Conservation (phyloP, 2,329 filamentous ascomycete species). For the Waltergamsia citrina region DNA sequence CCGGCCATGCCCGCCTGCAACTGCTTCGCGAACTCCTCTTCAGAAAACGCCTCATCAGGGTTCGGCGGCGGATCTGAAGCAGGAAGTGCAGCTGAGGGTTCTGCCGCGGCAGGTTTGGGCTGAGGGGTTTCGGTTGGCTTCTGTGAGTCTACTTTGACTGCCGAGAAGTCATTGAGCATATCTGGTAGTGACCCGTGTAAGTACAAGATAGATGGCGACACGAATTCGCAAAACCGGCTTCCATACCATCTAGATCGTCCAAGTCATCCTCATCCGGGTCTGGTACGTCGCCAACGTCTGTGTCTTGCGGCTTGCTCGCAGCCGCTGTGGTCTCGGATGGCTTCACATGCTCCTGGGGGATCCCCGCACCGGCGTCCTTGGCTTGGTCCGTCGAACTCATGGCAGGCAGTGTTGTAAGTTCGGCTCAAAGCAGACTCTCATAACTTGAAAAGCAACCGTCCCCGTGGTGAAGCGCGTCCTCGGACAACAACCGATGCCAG, state of each 20-base stretch:
- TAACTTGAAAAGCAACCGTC: no score
- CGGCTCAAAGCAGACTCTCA: no score
- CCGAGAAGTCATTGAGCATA: slow-evolving; percentile 84
- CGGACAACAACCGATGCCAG: no score
- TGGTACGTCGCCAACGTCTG: slow-evolving; percentile 48
- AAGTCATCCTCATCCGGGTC: slow-evolving; percentile 91
- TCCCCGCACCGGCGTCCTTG: slow-evolving; percentile 2
- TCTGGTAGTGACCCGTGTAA: slow-evolving; percentile 42
- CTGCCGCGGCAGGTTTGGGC: slow-evolving; percentile 15
- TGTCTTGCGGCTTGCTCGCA: slow-evolving; percentile 7
- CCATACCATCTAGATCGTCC: slow-evolving; percentile 78
- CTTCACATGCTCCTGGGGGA: slow-evolving; percentile 8
- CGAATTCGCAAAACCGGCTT: background rate
- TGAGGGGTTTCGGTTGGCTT: slow-evolving; percentile 13
- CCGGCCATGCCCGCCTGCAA: slow-evolving; percentile 87
- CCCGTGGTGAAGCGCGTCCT: no score
- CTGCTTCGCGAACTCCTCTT: slow-evolving; percentile 74
- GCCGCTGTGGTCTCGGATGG: slow-evolving; percentile 5
- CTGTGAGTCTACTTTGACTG: slow-evolving; percentile 38
- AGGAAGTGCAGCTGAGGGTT: slow-evolving; percentile 7
- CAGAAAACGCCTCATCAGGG: slow-evolving; percentile 39
- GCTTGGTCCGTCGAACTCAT: slow-evolving; percentile 4
- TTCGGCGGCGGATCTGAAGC: slow-evolving; percentile 20
- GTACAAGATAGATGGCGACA: background rate
- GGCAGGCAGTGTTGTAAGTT: no score